Evolutionary conservation across 805 yeast genomes (phyloP), one percentile per base, ranked within the genome.

Genomic region (Metschnikowia noctiluminum): DNA sequence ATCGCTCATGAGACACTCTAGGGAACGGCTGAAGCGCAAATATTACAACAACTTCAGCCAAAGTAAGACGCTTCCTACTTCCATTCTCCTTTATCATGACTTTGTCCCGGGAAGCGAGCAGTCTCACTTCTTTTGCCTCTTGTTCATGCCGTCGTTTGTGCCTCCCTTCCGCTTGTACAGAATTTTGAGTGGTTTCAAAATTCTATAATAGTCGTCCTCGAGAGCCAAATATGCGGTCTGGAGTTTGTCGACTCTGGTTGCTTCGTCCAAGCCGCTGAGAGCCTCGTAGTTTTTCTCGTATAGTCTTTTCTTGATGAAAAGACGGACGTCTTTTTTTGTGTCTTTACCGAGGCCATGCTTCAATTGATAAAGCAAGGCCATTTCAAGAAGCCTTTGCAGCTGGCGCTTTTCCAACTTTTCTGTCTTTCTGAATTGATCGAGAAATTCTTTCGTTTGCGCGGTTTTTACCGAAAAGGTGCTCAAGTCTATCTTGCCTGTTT

Each of bases 261-360:
- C 72, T n/a, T 68, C 73, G 38, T 85, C 89, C 62, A 89, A 68
- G 5, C 81, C 86, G 34, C 66, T 68, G 46, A 94, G 72, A 0
- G 89, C 90, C 48, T 91, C 97, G 57, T 74, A 80, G 68, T 94
- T 94, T 62, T 89, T 87, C 48, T 80, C 76, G 61, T 76, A 92
- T 27, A 94, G 68, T 50, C 99, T 76, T 58, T 73, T 78, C 65
- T 91, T 92, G 52, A 92, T 84, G 54, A 78, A 77, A 30, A 84
- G 60, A 45, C 94, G 70, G 7, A 81, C 67, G 7, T 72, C 70
- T 49, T 66, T 68, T 43, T 69, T 57, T 58, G 62, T 49, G 52
- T 59, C 53, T 48, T 63, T 47, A 10, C 58, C 61, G 12, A 43
- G 26, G 28, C 58, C 57, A 28, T 58, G 52, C 46, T 65, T 63